Conservation (phyloP, 306 rosid genomes). For the Vigna trinervia region DNA sequence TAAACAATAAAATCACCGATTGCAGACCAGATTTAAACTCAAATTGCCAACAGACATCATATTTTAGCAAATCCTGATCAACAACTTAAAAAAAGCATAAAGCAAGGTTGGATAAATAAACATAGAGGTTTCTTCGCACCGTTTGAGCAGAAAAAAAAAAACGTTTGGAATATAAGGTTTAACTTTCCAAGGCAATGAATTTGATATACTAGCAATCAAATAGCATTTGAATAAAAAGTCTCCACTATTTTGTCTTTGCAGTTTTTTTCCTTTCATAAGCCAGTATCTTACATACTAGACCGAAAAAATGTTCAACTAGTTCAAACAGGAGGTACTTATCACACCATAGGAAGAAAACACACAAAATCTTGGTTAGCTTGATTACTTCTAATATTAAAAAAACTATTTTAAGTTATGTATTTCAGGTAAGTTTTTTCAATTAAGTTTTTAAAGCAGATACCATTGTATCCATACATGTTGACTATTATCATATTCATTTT, state of each 20-base stretch:
- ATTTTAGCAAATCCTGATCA: constrained; percentile 1
- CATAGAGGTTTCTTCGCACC: neutral
- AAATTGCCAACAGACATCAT: neutral
- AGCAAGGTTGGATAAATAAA: neutral
- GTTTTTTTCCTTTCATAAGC: neutral
- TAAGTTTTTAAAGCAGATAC: constrained; percentile 16
- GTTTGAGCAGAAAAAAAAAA: constrained; percentile 14
- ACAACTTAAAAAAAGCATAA: constrained; percentile 7
- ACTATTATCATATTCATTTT: constrained; percentile 1
- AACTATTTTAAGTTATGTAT: neutral
- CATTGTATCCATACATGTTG: constrained; percentile 10
- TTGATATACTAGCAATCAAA: constrained; percentile 26
- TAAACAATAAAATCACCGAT: neutral
- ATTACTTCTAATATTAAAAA: constrained; percentile 11
- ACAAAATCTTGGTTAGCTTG: constrained; percentile 25
- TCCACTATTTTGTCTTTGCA: neutral
- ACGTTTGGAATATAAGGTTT: neutral
- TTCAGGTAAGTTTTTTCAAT: constrained; percentile 2
- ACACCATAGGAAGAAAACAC: constrained; percentile 26
- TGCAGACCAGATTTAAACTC: neutral
- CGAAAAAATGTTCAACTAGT: neutral
- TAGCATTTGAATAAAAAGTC: neutral
- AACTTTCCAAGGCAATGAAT: constrained; percentile 8
- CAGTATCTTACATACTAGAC: neutral
- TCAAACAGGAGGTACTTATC: neutral